These are phyloP conservation scores for Anethum foeniculum DNA, from an alignment of 140 eudicot species.

Conservation along the genomic window DNA sequence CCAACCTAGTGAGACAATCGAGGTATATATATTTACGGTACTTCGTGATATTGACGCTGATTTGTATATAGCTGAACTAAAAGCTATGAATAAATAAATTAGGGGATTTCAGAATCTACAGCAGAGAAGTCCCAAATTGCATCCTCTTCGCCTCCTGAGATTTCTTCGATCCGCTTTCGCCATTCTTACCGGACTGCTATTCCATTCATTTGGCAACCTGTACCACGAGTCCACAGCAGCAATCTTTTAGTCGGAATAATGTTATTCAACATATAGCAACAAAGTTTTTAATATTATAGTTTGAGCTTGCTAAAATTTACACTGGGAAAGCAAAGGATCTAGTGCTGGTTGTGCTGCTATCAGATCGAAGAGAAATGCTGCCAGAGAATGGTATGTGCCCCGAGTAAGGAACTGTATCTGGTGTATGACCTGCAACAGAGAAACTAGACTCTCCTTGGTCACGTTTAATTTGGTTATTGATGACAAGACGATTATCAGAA, in stretches of 20 bases:
- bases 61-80: slow-evolving; percentile 27
- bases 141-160: slow-evolving; percentile 51
- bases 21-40: slow-evolving; percentile 36
- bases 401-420: slow-evolving; percentile 37
- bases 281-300: not conserved
- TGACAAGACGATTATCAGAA: slow-evolving; percentile 22
- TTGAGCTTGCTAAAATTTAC: slow-evolving; percentile 29
- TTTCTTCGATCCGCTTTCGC: slow-evolving; percentile 57
- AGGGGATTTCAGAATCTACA: slow-evolving; percentile 59
- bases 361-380: slow-evolving; percentile 71
- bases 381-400: slow-evolving; percentile 54
- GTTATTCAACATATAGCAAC: not conserved
- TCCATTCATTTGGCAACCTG: slow-evolving; percentile 86
- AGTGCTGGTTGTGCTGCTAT: slow-evolving; percentile 83
- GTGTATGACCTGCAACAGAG: slow-evolving; percentile 31
- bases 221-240: not conserved
- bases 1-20: not conserved
- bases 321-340: slow-evolving; percentile 93
- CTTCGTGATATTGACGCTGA: slow-evolving; percentile 2
- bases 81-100: slow-evolving; percentile 17
- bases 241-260: not conserved
- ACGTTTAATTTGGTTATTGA: slow-evolving; percentile 15
- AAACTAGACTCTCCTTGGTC: slow-evolving; percentile 61
- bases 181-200: slow-evolving; percentile 86
- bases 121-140: slow-evolving; percentile 67